Percentiles rank a stretch among this genome's conserved stretches.
phyloP scores from a whole-genome alignment of 352 stramenopile species.

The Phytophthora pinifolia region DNA sequence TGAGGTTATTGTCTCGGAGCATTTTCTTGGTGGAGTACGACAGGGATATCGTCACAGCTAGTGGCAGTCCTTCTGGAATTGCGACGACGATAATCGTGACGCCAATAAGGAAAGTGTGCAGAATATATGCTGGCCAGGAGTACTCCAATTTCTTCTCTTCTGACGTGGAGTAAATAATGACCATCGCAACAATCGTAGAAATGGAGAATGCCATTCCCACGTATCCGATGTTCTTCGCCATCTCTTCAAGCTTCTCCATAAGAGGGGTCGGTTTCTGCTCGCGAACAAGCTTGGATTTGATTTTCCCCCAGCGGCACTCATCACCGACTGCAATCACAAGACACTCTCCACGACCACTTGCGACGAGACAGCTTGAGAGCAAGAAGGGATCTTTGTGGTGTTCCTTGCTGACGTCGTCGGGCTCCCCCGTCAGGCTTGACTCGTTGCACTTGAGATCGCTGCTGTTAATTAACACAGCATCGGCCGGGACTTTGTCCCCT shows the following conservation, averaged over 20 bases:
- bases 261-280: constrained; percentile 90
- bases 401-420: constrained; percentile 91
- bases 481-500: constrained; percentile 94
- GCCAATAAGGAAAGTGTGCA: constrained; percentile 94
- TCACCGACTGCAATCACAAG: constrained; percentile 83
- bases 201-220: constrained; percentile 85
- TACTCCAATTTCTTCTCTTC: constrained; percentile 59
- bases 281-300: constrained; percentile 89
- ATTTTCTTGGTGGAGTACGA: constrained; percentile 98
- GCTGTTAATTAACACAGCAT: constrained; percentile 91
- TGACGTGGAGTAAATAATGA: constrained; percentile 79
- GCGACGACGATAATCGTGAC: constrained; percentile 95
- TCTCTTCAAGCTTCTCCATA: constrained; percentile 92
- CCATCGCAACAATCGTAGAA: constrained; percentile 84
- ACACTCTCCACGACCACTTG: constrained; percentile 69
- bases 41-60: constrained; percentile 94
- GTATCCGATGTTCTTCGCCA: constrained; percentile 91
- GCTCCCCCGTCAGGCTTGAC: constrained; percentile 95
- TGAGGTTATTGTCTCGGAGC: constrained; percentile 98
- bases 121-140: constrained; percentile 78
- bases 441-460: constrained; percentile 96
- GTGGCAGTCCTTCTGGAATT: constrained; percentile 93
- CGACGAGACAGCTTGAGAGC: constrained; percentile 85
- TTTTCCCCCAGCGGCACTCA: constrained; percentile 89
- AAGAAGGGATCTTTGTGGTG: constrained; percentile 75